Conservation (phyloP, 2,329 filamentous ascomycete genomes). For the Fusarium dimerum region DNA sequence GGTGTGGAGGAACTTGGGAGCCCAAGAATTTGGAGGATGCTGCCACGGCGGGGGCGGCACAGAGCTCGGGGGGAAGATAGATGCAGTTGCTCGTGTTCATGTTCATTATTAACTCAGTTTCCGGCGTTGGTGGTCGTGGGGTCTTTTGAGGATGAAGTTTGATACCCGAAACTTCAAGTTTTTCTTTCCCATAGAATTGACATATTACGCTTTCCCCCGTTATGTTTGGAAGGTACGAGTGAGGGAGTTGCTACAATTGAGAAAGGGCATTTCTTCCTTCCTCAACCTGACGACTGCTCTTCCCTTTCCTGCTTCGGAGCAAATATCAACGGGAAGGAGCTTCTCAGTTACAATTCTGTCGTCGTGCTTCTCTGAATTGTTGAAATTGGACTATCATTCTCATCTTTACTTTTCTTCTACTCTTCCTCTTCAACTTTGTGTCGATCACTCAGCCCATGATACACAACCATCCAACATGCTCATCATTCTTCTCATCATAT, state of each 20-base stretch:
- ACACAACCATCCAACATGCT: slow-evolving; percentile 21
- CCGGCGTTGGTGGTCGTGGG: not conserved
- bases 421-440: not conserved
- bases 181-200: not conserved
- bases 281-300: not conserved
- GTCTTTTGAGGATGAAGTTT: not conserved
- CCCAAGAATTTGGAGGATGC: slow-evolving; percentile 15
- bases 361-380: too few relatives aligned
- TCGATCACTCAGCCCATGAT: not conserved
- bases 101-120: not conserved
- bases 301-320: not conserved
- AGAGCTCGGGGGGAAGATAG: slow-evolving; percentile 10
- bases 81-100: not conserved
- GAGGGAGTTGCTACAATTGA: not conserved
- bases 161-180: not conserved
- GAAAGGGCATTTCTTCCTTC: not conserved
- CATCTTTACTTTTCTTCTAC: not conserved
- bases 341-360: not conserved
- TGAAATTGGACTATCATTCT: too few relatives aligned
- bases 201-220: too few relatives aligned
- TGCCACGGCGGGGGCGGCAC: slow-evolving; percentile 3
- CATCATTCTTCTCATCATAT: slow-evolving; percentile 20
- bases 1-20: slow-evolving; percentile 41
- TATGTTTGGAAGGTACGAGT: too few relatives aligned
- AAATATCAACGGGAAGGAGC: not conserved